Base-by-base conservation (phyloP, 2,329 filamentous ascomycete genomes). In the Aspergillus sp. region DNA sequence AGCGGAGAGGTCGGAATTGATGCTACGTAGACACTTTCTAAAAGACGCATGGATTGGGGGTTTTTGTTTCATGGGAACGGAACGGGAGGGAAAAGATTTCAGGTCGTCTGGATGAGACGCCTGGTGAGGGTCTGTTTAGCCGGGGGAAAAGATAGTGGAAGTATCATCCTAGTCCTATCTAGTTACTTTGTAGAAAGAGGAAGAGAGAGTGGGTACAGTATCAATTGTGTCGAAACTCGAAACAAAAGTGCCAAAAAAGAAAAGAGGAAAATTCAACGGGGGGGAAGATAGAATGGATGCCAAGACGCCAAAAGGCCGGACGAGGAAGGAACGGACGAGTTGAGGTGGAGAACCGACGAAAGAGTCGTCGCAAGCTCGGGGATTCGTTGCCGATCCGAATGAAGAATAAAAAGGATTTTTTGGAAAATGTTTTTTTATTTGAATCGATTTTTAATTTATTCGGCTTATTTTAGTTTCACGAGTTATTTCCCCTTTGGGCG, bases 301-400 rank as follows among this genome's bases (percentile, higher is more conserved):
- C 57, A 58, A 58, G 57, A 48, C 57, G 49, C 49, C 49, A 58
- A 32, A 54, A 54, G 54, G 23, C 15, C 30, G 41, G 49, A 23
- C 30, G 27, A 32, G 48, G 15, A 49, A 36, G 32, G 32, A 36
- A 36, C 32, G 32, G 32, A 36, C 32, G 32, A 36, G 32, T 36
- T 36, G 32, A 36, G 5, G 32, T 36, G 32, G 32, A 36, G 32
- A 39, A 30, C 32, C 36, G 10, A 11, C 25, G 27, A 13, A 36
- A 39, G 53, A 32, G 53, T 25, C 63, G 63, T 65, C 63, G 63
- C 63, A 65, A 65, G 58, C 63, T 48, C 39, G 32, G 42, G 19
- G 23, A 44, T 23, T 13, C 41, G 21, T 19, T 44, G 41, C 57
- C 57, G 57, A 58, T 58, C 42, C 30, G 54, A 30, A 49, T 53